phyloP scores from a whole-genome alignment of 176 grass and related monocot genomes.

The Aegilops tauschii region DNA sequence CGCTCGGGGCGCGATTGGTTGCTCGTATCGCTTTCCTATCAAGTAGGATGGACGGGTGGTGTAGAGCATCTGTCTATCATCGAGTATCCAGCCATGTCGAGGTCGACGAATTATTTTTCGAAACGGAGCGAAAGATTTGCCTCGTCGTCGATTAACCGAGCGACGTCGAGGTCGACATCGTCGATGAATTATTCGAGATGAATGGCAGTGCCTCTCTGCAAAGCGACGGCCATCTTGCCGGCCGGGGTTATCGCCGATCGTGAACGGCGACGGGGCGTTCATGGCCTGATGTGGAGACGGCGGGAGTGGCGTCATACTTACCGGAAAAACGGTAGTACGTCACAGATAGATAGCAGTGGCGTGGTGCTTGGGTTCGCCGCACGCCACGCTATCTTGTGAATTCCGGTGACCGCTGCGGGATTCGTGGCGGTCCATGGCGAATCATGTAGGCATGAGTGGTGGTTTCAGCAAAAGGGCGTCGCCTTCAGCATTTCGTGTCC shows the following conservation, averaged over 20 bases:
- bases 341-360: not conserved
- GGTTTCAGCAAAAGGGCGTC: not conserved
- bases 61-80: not conserved
- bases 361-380: not conserved
- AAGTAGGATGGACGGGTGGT: not conserved
- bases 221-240: not conserved
- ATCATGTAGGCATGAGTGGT: not conserved
- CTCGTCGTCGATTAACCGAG: not conserved
- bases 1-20: not conserved
- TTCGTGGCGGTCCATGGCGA: not conserved
- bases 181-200: not conserved
- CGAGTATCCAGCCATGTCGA: not conserved
- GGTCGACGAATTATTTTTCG: not conserved
- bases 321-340: not conserved
- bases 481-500: not conserved
- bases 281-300: not conserved
- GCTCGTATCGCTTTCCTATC: not conserved
- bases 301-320: not conserved
- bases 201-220: not conserved
- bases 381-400: not conserved
- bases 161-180: not conserved
- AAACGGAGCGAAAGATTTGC: too few relatives aligned
- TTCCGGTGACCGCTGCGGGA: not conserved
- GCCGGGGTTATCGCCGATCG: too few relatives aligned
- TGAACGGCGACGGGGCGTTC: not conserved